A percentile compares a stretch with the other conserved stretches of the same genome.
Evolutionary conservation across 2,329 filamentous ascomycete species (phyloP).

Genomic region (Fonsecaea monophora): DNA sequence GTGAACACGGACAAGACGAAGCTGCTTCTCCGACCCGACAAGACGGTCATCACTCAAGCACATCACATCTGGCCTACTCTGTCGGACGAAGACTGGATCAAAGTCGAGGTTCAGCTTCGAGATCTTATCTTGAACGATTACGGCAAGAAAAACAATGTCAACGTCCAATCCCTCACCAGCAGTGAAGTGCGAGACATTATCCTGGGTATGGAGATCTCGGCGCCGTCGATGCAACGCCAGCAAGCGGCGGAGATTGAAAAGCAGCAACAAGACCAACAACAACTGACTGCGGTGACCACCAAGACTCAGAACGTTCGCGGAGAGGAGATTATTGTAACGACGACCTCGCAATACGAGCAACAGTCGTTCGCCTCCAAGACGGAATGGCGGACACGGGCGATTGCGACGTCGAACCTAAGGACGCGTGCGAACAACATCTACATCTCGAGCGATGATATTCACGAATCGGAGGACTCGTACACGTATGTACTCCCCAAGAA

Average conservation of each 20-base stretch:
- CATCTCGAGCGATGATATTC: conserved; percentile 92
- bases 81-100: conserved; percentile 97
- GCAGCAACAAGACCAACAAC: conserved; percentile 95
- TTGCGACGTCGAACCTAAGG: conserved; percentile 92
- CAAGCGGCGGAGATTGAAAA: conserved; percentile 99
- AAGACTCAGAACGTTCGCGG: conserved; percentile 97
- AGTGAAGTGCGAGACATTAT: conserved; percentile 99
- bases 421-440: conserved; percentile 98
- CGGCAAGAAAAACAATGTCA: conserved; percentile 99
- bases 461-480: conserved; percentile 78
- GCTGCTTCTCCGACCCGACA: conserved; percentile 90
- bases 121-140: conserved; percentile 98
- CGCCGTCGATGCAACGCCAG: conserved; percentile 96
- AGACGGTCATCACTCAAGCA: conserved; percentile 96
- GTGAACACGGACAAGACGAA: conserved; percentile 99
- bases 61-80: conserved; percentile 98
- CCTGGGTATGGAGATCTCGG: conserved; percentile 98
- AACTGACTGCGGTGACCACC: conserved; percentile 95
- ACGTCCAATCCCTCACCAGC: conserved; percentile 92
- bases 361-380: conserved; percentile 98
- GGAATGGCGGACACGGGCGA: conserved; percentile 95
- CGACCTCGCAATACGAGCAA: conserved; percentile 96
- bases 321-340: conserved; percentile 97
- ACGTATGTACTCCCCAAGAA: conserved; percentile 99
- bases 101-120: conserved; percentile 95